Evolutionary conservation across 2,329 filamentous ascomycete genomes (phyloP), one percentile per base, ranked within the genome.

Genomic region (Nemania sp.): DNA sequence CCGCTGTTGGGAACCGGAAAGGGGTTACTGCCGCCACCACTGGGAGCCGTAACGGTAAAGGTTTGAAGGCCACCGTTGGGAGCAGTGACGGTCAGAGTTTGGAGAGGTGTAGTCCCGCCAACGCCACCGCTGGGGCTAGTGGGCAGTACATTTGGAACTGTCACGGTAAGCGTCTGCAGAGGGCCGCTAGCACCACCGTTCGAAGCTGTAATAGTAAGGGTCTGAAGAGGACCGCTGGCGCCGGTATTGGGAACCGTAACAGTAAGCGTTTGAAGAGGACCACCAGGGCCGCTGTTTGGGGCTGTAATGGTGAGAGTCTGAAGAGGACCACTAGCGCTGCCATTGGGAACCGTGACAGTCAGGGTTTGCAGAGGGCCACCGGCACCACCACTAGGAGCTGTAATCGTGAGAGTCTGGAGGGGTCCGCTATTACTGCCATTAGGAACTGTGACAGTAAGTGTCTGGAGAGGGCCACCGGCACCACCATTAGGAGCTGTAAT

Each of bases 261-360:
- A 17, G 54, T 60, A 17, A 58, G 15, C 1, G 51, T 55, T 15
- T 51, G 52, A 12, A 48, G 36, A 48, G 49, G 45, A 12, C 53
- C 40, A 12, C 23, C 52, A 26, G 54, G 26, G 31, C 31, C 49
- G 11, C 31, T 54, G 6, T 51, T 53, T 11, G 53, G 49, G 11
- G n/a, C 39, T 7, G 57, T 60, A 22, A 57, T 12, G 12, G 54
- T 60, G 8, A 56, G 45, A 2, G 57, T 57, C 41, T 54, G 51
- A 22, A 49, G 34, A 24, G 45, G 54, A 22, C 22, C 53, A 11
- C 46, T 24, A 5, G 12, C 24, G 23, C 43, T 33, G 26, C 36
- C 31, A 22, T 53, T 49, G 7, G 51, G 49, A 26, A 41, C 36
- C 3, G 49, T 48, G 2, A 51, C 9, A 15, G 47, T 56, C n/a